Evolutionary conservation across 192 early-diverging fungal species (phyloP), one percentile per base, ranked within the genome.

Genomic region (Paraglomus brasilianum): DNA sequence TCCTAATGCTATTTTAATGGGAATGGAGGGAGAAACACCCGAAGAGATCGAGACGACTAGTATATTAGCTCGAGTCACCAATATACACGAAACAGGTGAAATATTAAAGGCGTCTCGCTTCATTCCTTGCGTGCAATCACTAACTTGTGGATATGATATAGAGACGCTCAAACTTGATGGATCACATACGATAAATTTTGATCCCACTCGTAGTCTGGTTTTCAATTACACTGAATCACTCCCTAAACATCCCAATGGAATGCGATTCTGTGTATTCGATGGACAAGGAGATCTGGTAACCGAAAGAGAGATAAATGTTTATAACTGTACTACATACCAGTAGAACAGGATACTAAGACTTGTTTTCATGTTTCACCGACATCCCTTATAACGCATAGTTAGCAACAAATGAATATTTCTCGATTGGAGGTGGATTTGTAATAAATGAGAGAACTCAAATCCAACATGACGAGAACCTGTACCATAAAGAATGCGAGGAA

Each of bases 321-420:
- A 30, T 30, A 30, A 30, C 3, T 30, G n/a, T n/a, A n/a, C n/a
- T n/a, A n/a, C n/a, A n/a, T n/a, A 30, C 3, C 30, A 3, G 3
- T 30, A 30, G 30, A 30, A 30, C 30, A 30, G 11, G 7, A 22
- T 56, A 19, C 17, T 49, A 49, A 49, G 13, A 14, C 14, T 2
- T 49, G 14, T 49, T 49, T 49, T 19, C 3, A n/a, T 49, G 48
- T 49, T 49, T 49, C 3, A 1, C 13, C 4, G 17, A 49, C 2
- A 49, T 49, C 4, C 13, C 48, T 3, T n/a, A n/a, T n/a, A n/a
- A 19, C 48, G 13, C 3, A 14, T 30, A 22, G 17, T 36, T 80
- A 66, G 94, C 93, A 5, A 94, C 92, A 43, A 94, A 96, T 78
- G 94, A 98, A 74, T 98, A 93, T 83, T 96, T 95, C 81, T 93